These are phyloP conservation scores for Stagonosporopsis rhizophila DNA, from an alignment of 2,329 filamentous ascomycete genomes.

Conservation along the genomic window DNA sequence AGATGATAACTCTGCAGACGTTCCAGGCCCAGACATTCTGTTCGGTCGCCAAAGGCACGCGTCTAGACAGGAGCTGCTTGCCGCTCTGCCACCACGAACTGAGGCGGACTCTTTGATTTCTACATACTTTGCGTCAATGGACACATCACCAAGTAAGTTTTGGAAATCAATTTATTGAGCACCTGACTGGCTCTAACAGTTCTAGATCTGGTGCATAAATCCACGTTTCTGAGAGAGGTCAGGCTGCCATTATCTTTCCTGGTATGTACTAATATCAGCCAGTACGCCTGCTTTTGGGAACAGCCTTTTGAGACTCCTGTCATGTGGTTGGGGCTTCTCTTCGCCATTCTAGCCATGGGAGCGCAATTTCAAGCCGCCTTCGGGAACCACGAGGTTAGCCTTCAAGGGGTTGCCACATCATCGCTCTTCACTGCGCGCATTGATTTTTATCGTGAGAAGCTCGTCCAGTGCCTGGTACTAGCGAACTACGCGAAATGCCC, in stretches of 20 bases:
- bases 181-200: slow-evolving; percentile 4
- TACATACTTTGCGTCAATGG: slow-evolving; percentile 38
- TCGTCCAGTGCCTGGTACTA: slow-evolving; percentile 42
- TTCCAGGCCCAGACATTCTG: slow-evolving; percentile 38
- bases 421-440: slow-evolving; percentile 31
- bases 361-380: slow-evolving; percentile 34
- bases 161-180: neutral
- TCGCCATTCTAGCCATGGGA: slow-evolving; percentile 48
- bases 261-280: slow-evolving; percentile 8
- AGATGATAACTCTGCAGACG: slow-evolving; percentile 22
- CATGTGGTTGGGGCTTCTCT: slow-evolving; percentile 56
- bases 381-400: slow-evolving; percentile 13
- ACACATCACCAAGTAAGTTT: slow-evolving; percentile 35
- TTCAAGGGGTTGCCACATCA: slow-evolving; percentile 13
- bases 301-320: slow-evolving; percentile 47
- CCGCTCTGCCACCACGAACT: slow-evolving; percentile 32
- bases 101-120: slow-evolving; percentile 37
- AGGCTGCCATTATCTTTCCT: neutral
- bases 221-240: slow-evolving; percentile 39
- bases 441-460: slow-evolving; percentile 42
- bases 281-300: slow-evolving; percentile 56
- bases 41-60: slow-evolving; percentile 39
- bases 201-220: slow-evolving; percentile 38
- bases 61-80: slow-evolving; percentile 39
- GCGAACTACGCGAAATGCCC: slow-evolving; percentile 48